Base-by-base conservation (phyloP, 1,284 basidiomycete genomes). In the Phlebopus sp. region DNA sequence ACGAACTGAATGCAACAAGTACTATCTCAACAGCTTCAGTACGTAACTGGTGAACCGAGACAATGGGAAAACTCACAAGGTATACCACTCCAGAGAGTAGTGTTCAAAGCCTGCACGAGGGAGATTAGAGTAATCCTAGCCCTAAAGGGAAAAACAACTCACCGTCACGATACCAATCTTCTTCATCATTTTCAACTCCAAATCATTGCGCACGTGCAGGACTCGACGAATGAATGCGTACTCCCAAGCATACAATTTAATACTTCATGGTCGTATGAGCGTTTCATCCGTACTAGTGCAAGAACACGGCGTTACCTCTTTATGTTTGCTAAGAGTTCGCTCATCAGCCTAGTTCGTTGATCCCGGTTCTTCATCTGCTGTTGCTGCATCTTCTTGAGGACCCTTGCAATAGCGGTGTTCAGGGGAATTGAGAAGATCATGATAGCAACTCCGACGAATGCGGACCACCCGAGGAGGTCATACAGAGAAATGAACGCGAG, bases 361-460 rank as follows among this genome's bases (percentile, higher is more conserved):
- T 90, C 87, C 54, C 93, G 80, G 65, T 90, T 92, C 68, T 91
- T 92, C 95, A 97, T 97, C 64, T 97, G 91, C 57, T 82, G 60
- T 53, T 90, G 81, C 63, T 95, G 90, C 72, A 95, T 80, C 41
- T 69, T 75, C 65, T 96, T 96, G 54, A 93, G 71, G 51, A 84
- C 71, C 9, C 82, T 68, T 1, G 92, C 90, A 50, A 94, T 84
- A 40, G 78, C 59, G 0, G 90, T 90, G 58, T 92, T 94, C 53
- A 93, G 60, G 1, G 93, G 93, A 44, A 90, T 72, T 0, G 85
- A 86, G 46, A 92, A 64, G 37, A 93, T 66, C 92, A 98, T 97
- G 62, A 97, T 86, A 0, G 76, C 92, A 3, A 98, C 91, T 10
- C 95, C 95, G 42, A 92, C 87, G 58, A 97, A 94, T 0, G 90